Evolutionary conservation across 2,329 filamentous ascomycete genomes (phyloP), one percentile per base, ranked within the genome.

Genomic region (Aspergillus ibericus): DNA sequence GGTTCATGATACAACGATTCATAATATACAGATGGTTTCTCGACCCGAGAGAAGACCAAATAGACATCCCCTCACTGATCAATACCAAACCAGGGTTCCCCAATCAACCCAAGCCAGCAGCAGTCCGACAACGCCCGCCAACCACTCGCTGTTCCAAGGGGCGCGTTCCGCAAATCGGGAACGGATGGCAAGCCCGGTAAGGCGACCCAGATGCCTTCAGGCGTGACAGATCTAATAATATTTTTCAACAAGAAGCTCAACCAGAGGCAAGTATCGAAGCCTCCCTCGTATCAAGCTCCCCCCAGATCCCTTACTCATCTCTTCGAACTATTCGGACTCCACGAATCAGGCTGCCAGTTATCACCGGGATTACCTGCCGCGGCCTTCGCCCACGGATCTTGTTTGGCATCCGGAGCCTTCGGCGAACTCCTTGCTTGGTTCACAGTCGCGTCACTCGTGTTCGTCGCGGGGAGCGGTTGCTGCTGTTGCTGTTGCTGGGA

Each of bases 321-420:
- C 65, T 76, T 78, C 29, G 71, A 70, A n/a, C 78, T 64, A 2
- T 73, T 72, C 4, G 85, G 85, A 5, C 72, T 77, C 88, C 88
- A 91, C 3, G 85, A 76, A 49, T 83, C 70, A 0, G 88, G 88
- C 72, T 89, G 85, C 86, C 87, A 90, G n/a, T 75, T 79, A 70
- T 90, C 86, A 55, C 86, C 80, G 0, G 86, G 84, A 2, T 56
- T 81, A n/a, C 77, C 77, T n/a, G 72, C 77, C n/a, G 72, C 78
- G 1, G 81, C 78, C 62, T 78, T 80, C 29, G 82, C 82, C 86
- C 87, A 89, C 2, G 87, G 86, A 68, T 88, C 68, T 22, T 70
- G 66, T 56, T 68, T 64, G 10, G 54, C 40, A 5, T 40, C 34
- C 10, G 34, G 29, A 40, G 35, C n/a, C 48, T 42, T 35, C 40